These are phyloP conservation scores for Rhodotorula sp. DNA, from an alignment of 1,284 basidiomycete genomes.

Conservation along the genomic window DNA sequence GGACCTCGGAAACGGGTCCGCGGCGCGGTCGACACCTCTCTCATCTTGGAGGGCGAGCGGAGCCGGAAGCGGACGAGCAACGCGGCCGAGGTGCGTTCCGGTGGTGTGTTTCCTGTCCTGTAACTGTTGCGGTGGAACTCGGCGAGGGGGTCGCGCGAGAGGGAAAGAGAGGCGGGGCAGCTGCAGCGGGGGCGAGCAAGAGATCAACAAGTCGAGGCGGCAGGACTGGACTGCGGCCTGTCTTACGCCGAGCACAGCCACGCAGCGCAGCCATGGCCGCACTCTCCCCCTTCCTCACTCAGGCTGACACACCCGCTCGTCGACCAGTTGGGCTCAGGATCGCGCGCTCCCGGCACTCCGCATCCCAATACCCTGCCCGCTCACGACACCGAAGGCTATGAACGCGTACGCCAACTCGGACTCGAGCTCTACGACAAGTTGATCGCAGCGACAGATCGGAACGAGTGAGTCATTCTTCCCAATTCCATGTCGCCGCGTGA, in stretches of 20 bases:
- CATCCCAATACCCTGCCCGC: slow-evolving; percentile 6
- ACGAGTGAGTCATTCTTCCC: slow-evolving; percentile 2
- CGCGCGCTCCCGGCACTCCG: not conserved
- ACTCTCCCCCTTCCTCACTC: too few relatives aligned
- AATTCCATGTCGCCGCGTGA: not conserved
- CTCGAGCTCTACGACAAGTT: slow-evolving; percentile 25
- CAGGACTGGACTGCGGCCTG: too few relatives aligned
- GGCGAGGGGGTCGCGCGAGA: not conserved
- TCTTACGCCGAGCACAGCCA: not conserved
- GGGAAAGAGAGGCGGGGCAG: not conserved
- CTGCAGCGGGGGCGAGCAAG: too few relatives aligned
- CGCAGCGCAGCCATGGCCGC: too few relatives aligned
- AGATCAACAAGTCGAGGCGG: too few relatives aligned
- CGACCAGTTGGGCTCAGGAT: not conserved
- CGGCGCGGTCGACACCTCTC: not conserved
- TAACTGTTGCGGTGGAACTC: not conserved
- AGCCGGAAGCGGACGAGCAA: slow-evolving; percentile 4
- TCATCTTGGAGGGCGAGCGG: slow-evolving; percentile 13
- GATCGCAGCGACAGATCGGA: slow-evolving; percentile 9
- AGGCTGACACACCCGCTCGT: not conserved
- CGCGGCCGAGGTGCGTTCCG: slow-evolving; percentile 7
- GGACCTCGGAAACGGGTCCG: slow-evolving; percentile 1
- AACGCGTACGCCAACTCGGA: slow-evolving; percentile 14
- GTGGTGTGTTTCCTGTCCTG: not conserved
- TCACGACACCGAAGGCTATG: slow-evolving; percentile 18